A percentile compares a stretch with the other conserved stretches of the same genome.
Evolutionary conservation across 371 early-diverging fungal species (phyloP).

Genomic region (Mucor racemosus): DNA sequence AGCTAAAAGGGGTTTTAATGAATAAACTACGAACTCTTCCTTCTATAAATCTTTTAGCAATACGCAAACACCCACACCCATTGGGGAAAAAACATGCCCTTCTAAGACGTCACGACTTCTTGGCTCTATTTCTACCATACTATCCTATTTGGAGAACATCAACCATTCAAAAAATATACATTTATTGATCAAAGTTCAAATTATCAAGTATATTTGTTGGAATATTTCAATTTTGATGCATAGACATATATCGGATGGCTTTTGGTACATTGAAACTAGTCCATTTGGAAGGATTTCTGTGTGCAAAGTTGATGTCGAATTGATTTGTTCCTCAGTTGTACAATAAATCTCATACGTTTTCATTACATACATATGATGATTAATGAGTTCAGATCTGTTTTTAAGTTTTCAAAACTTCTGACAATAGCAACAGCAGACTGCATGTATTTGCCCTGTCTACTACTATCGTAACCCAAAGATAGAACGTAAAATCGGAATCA

Average conservation of each 20-base stretch:
- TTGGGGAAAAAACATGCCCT: not conserved
- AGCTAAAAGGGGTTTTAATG: not conserved
- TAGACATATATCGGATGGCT: not conserved
- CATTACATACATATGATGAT: too few relatives aligned
- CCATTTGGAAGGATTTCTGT: too few relatives aligned
- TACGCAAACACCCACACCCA: constrained; percentile 1
- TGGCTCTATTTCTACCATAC: not conserved
- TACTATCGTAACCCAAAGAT: too few relatives aligned
- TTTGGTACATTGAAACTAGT: not conserved
- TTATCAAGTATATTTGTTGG: not conserved
- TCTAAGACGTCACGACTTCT: constrained; percentile 3
- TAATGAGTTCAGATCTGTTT: too few relatives aligned
- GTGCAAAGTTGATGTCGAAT: not conserved
- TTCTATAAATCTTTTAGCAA: not conserved
- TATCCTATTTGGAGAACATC: not conserved
- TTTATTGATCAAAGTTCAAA: not conserved
- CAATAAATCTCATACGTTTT: too few relatives aligned
- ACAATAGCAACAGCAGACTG: too few relatives aligned
- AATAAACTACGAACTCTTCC: not conserved
- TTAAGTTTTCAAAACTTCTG: too few relatives aligned
- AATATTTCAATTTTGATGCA: not conserved
- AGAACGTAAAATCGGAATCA: too few relatives aligned
- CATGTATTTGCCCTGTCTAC: too few relatives aligned
- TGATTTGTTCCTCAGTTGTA: not conserved
- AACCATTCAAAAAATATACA: not conserved